Percentiles rank a stretch among this genome's conserved stretches.
Evolutionary conservation across 202 grass and related monocot genomes (phyloP).

Genomic region (Setaria viridis): DNA sequence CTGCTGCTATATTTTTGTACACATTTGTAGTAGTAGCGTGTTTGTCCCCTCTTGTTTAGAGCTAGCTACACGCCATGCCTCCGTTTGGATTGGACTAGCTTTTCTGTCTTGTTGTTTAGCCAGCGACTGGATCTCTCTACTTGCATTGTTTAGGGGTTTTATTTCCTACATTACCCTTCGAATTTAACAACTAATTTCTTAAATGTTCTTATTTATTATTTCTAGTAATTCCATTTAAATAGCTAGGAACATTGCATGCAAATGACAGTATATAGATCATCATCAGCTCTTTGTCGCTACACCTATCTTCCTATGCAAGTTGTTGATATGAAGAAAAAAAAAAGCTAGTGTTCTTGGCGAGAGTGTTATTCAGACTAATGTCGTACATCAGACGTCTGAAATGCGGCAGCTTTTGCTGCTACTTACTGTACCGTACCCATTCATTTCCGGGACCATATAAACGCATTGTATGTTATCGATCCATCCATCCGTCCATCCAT

Average conservation of each 20-base stretch:
- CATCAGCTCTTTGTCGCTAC: too few species aligned
- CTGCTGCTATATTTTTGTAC: neutral
- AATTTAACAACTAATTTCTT: too few species aligned
- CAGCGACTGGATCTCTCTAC: neutral
- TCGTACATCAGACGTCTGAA: neutral
- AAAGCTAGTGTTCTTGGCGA: too few species aligned
- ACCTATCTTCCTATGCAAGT: too few species aligned
- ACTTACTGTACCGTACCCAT: neutral
- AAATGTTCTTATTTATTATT: too few species aligned
- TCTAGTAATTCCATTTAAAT: too few species aligned
- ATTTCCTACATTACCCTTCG: too few species aligned
- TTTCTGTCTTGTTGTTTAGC: slow-evolving; percentile 11
- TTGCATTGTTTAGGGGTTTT: too few species aligned
- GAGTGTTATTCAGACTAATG: too few species aligned
- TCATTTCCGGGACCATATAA: neutral
- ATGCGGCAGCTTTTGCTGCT: neutral
- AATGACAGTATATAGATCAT: too few species aligned
- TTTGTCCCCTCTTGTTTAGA: slow-evolving; percentile 41
- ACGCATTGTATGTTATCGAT: neutral
- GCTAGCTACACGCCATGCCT: neutral
- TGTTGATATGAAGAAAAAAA: too few species aligned
- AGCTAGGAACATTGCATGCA: too few species aligned
- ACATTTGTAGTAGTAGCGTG: neutral
- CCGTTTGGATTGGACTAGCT: neutral
- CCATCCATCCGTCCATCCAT: neutral